Evolutionary conservation across 177 flowering plant genomes (phyloP).

Genomic region (Vitis hybrid): DNA sequence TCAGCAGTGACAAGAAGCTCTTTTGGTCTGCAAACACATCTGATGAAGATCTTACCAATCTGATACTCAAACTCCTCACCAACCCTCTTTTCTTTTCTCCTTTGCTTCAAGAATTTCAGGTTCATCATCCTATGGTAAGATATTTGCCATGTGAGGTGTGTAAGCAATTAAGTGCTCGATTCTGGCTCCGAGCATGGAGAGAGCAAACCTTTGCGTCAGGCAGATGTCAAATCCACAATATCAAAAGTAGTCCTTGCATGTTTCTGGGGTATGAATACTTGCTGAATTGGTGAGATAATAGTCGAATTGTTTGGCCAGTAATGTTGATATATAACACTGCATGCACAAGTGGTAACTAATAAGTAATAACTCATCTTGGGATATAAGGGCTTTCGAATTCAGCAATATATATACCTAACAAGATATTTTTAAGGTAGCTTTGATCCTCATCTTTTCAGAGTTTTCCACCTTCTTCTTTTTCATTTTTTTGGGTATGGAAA

Average conservation of each 20-base stretch:
- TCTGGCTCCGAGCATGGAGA: slow-evolving; percentile 32
- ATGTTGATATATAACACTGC: background rate
- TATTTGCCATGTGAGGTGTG: slow-evolving; percentile 27
- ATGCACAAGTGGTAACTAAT: background rate
- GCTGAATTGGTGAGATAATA: too few relatives aligned
- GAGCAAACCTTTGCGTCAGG: slow-evolving; percentile 33
- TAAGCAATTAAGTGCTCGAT: slow-evolving; percentile 17
- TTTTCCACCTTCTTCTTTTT: background rate
- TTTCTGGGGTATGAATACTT: slow-evolving; percentile 2
- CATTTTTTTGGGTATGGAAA: background rate
- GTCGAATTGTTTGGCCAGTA: background rate
- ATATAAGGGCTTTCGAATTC: background rate
- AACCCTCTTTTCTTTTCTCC: too few relatives aligned
- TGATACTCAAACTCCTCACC: too few relatives aligned
- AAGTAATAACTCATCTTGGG: background rate
- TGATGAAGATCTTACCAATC: too few relatives aligned
- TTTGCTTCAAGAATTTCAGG: too few relatives aligned
- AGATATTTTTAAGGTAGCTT: background rate
- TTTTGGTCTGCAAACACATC: too few relatives aligned
- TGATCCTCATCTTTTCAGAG: background rate
- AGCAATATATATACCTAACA: background rate
- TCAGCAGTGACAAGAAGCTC: too few relatives aligned
- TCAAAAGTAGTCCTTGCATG: background rate
- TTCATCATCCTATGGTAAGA: slow-evolving; percentile 5
- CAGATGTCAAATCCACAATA: slow-evolving; percentile 28